Base-by-base conservation (phyloP, 2,329 filamentous ascomycete species). In the Colletotrichum sp. region DNA sequence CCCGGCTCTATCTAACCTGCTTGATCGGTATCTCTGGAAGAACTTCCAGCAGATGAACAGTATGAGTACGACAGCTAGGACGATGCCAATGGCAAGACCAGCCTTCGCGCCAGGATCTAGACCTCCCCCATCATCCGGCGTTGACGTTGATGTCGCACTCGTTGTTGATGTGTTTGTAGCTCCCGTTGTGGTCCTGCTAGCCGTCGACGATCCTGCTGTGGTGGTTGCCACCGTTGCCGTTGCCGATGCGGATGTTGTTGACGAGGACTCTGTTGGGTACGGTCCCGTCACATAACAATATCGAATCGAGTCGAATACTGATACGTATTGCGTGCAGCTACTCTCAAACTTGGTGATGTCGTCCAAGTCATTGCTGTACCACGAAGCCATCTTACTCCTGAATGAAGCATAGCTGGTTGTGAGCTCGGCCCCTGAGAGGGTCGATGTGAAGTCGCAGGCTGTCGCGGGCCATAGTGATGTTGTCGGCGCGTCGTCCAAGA, bases 211-310 rank as follows among this genome's bases (percentile, higher is more conserved):
- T n/a, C 66, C 34, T 9, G 57, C n/a, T 9, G 69, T 59, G 1
- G 70, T 73, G 3, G 64, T 61, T 9, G 34, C 34, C 2, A 13
- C 34, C 0, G 70, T 62, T 1, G 57, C 32, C 5, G 52, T 62
- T 8, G 57, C 22, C 5, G 52, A 30, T 29, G 67, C 11, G 16
- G 44, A 19, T 3, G 63, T 49, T 11, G 70, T 74, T 8, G 74
- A 63, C 3, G 34, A 25, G 2, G 74, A 22, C 8, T 59, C 32
- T 4, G 74, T 66, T 22, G 74, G 74, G 3, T 36, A 22, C 0
- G 70, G 70, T 3, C 74, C 74, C 1, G 74, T 76, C 5, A 76
- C 74, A 34, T 76, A 76, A 49, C 74, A 76, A 15, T 76, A 65
- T n/a, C 74, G 57, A 9, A 76, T 69, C 8, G 59, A 65, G 9